phyloP scores from a whole-genome alignment of 495 filamentous ascomycete species.

The Penicillium canariense region DNA sequence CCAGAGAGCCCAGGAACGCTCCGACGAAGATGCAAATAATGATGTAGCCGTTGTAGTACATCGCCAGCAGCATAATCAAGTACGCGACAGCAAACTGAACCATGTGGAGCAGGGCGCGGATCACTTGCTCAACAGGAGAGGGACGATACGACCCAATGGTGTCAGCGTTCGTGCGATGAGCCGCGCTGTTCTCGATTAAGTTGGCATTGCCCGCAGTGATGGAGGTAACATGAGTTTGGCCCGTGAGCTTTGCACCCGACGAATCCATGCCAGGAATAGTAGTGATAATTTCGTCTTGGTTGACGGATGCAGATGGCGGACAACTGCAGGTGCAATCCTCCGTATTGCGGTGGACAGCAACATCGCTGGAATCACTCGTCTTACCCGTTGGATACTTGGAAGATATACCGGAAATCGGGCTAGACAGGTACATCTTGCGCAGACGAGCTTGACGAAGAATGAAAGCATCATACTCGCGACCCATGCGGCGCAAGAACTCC shows the following conservation, averaged over 20 bases:
- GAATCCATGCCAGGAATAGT: background rate
- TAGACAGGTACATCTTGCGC: slow-evolving; percentile 15
- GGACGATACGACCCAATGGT: slow-evolving; percentile 41
- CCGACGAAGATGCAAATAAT: slow-evolving; percentile 45
- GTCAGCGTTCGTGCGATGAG: background rate
- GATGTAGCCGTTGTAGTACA: slow-evolving; percentile 63
- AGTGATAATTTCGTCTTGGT: slow-evolving; percentile 7
- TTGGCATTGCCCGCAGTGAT: background rate
- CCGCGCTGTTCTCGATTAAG: background rate
- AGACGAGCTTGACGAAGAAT: slow-evolving; percentile 45
- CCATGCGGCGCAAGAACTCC: slow-evolving; percentile 59
- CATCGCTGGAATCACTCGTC: background rate
- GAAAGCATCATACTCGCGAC: slow-evolving; percentile 60
- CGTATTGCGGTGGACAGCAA: too few species aligned
- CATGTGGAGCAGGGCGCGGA: slow-evolving; percentile 64
- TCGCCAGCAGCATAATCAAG: slow-evolving; percentile 67
- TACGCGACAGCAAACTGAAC: slow-evolving; percentile 69
- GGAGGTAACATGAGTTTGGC: background rate
- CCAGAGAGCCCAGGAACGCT: slow-evolving; percentile 57
- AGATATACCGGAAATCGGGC: background rate
- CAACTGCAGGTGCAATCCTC: slow-evolving; percentile 4
- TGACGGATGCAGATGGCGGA: background rate
- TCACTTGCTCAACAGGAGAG: slow-evolving; percentile 52
- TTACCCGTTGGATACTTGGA: background rate
- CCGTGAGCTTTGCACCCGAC: background rate